Conservation (phyloP, 495 filamentous ascomycete genomes). For the Penicillium coprophilum region DNA sequence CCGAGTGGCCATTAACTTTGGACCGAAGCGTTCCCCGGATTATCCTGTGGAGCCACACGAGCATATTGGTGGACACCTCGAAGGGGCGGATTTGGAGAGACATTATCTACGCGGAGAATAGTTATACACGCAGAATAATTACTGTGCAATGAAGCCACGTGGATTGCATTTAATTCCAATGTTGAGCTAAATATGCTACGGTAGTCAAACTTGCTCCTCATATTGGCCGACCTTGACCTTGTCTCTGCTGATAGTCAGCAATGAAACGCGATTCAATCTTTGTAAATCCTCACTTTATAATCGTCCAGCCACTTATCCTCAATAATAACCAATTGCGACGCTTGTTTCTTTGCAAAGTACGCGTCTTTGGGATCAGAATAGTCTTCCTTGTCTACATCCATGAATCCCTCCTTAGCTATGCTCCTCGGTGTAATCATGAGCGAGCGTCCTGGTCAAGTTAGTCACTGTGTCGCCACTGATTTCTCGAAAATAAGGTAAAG, state of each 20-base stretch:
- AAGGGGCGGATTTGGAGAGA: background rate
- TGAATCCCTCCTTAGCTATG: background rate
- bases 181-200: background rate
- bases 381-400: background rate
- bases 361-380: background rate
- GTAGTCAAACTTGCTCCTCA: background rate
- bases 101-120: background rate
- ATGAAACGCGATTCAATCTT: background rate
- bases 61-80: background rate
- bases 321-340: background rate
- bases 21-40: background rate
- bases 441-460: background rate
- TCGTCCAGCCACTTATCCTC: constrained; percentile 3
- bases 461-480: background rate
- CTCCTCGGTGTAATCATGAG: background rate
- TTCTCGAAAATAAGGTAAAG: background rate
- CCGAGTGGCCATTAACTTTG: too few species aligned
- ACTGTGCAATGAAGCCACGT: background rate
- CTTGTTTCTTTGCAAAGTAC: background rate
- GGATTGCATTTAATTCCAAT: background rate
- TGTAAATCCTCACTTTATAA: constrained; percentile 4
- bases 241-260: constrained; percentile 1
- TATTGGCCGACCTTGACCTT: background rate
- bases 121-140: background rate
- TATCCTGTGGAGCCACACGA: background rate